A percentile compares a stretch with the other conserved stretches of the same genome.
Evolutionary conservation across 2,329 filamentous ascomycete species (phyloP).

Genomic region (Phialemoniopsis sp.): DNA sequence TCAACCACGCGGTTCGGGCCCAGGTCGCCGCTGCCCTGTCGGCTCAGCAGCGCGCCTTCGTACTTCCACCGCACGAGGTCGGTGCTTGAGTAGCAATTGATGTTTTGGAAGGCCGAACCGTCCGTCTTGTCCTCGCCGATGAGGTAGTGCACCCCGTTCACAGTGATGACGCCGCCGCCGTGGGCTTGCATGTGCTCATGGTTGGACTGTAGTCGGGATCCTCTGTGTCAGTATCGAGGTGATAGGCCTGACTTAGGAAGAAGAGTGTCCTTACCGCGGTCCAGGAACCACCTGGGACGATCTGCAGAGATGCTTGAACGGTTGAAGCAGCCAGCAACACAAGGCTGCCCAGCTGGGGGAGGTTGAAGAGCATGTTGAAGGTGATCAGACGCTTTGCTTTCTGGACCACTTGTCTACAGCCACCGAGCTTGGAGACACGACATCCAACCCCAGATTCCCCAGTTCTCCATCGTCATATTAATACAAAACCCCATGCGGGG

Average conservation of each 20-base stretch:
- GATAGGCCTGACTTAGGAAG: not conserved
- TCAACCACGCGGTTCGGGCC: conserved; percentile 53
- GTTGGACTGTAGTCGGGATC: conserved; percentile 2
- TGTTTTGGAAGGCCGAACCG: conserved; percentile 57
- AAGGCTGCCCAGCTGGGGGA: too few species aligned
- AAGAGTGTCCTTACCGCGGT: conserved; percentile 10
- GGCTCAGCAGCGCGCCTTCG: conserved; percentile 13
- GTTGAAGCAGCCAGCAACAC: too few species aligned
- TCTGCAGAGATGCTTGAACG: conserved; percentile 11
- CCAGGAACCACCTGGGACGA: conserved; percentile 16
- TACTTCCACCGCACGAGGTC: conserved; percentile 50
- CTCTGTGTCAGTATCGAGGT: not conserved
- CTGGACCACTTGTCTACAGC: too few species aligned
- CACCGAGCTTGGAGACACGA: too few species aligned
- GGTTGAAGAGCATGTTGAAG: too few species aligned
- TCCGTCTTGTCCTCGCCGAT: conserved; percentile 67
- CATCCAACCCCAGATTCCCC: too few species aligned
- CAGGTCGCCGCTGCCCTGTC: conserved; percentile 11
- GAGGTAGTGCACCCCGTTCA: conserved; percentile 58
- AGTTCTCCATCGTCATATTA: too few species aligned
- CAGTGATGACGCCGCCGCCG: conserved; percentile 59
- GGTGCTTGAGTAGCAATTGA: conserved; percentile 65
- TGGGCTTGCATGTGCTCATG: conserved; percentile 60
- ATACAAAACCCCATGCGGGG: too few species aligned
- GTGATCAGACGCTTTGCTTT: too few species aligned